Evolutionary conservation across 805 yeast genomes (phyloP).

Genomic region (Schizosaccharomyces octosporus): DNA sequence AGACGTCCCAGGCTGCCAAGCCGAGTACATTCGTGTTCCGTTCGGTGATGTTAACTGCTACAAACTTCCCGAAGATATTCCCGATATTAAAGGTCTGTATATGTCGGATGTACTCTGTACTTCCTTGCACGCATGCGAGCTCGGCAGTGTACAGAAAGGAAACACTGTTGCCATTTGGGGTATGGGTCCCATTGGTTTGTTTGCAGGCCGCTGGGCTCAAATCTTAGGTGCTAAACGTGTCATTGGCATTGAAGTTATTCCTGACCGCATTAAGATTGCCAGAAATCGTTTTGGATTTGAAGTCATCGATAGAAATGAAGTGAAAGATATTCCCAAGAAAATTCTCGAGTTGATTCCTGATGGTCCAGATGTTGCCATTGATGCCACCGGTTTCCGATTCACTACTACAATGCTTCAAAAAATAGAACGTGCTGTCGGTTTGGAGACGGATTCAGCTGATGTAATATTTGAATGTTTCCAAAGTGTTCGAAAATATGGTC

Average conservation of each 20-base stretch:
- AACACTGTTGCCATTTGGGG: constrained; percentile 7
- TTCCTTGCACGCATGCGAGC: constrained; percentile 6
- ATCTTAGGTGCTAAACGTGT: constrained; percentile 4
- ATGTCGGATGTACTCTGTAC: constrained; percentile 8
- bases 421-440: constrained; percentile 2
- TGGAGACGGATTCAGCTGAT: constrained; percentile 5
- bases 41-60: constrained; percentile 27
- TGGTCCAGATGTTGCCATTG: constrained; percentile 8
- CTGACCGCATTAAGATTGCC: constrained; percentile 6
- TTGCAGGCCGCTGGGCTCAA: constrained; percentile 6
- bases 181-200: constrained; percentile 3
- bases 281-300: constrained; percentile 3
- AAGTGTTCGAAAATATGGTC: constrained; percentile 7
- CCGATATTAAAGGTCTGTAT: constrained; percentile 6
- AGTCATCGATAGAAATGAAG: constrained; percentile 1
- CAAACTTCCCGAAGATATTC: constrained; percentile 16
- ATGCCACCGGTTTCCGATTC: constrained; percentile 5
- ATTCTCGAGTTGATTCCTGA: constrained; percentile 2
- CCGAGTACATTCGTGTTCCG: constrained; percentile 36
- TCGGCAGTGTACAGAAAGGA: constrained; percentile 5
- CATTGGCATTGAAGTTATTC: constrained; percentile 8
- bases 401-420: constrained; percentile 1
- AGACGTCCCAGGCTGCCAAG: constrained; percentile 36
- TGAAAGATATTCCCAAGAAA: background rate
- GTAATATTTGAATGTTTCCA: constrained; percentile 6